Base-by-base conservation (phyloP, 306 rosid genomes). In the Bauhinia variegata region DNA sequence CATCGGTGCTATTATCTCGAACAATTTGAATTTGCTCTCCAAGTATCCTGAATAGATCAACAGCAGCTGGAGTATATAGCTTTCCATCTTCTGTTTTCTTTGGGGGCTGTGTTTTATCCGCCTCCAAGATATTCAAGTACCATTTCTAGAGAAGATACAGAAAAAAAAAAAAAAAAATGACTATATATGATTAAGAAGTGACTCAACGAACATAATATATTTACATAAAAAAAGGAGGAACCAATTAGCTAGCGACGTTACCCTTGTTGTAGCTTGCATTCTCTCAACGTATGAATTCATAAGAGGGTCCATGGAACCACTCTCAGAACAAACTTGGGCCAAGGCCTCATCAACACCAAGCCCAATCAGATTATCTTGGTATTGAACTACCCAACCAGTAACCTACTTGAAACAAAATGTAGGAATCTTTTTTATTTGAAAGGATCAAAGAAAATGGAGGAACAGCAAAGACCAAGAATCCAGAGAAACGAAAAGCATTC, bases 221-320 rank as follows among this genome's bases (percentile, higher is more conserved):
- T 50, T 36, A 28, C 53, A 74, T 65, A 54, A 34, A 31, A 23
- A 1, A n/a, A 59, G 46, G 61, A 36, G 70, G 23, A 50, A 38
- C 19, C 46, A 52, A 50, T 18, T 48, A 31, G 72, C 57, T 49
- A 66, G 69, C 39, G 52, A 42, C 52, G 51, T 67, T 88, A 93
- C 99, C 88, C 85, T 88, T 67, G 97, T 90, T 31, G 96, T 93
- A 56, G 97, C 99, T 80, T 93, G 97, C 99, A 93, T 90, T 85
- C 99, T 80, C 79, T 93, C 99, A 43, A 90, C 96, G 75, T 93
- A 93, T 0, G 99, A 84, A 60, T 93, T 90, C 99, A 93, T 88
- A 30, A 93, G 88, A 64, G 99, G 97, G 77, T 93, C 99, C 99
- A 93, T 88, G 66, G 99, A 84, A 82, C 99, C 99, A 74, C 99